Conservation (phyloP, 345 rosid species). For the Euphorbia tirucalli region DNA sequence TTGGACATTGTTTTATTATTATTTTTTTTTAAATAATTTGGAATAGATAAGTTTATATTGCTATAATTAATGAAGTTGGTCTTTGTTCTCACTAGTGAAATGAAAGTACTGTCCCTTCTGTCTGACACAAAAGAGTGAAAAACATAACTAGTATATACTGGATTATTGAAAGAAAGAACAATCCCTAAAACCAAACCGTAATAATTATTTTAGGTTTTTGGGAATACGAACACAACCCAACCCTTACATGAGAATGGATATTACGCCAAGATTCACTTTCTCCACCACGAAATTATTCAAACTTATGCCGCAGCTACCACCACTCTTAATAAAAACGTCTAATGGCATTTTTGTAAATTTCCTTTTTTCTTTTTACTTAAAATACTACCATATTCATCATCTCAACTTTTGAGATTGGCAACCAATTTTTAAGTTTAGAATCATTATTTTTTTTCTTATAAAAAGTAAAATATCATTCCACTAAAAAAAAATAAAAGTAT, state of each 20-base stretch:
- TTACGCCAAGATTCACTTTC: neutral
- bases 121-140: neutral
- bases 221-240: neutral
- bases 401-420: no score
- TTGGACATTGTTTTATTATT: no score
- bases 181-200: neutral
- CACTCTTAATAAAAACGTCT: no score
- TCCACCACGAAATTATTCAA: neutral
- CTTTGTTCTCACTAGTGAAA: neutral
- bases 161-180: neutral
- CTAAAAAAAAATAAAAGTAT: no score
- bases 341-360: no score
- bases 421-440: no score
- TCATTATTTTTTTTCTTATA: no score
- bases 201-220: neutral
- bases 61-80: neutral
- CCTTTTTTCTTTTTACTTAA: no score
- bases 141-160: neutral
- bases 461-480: no score
- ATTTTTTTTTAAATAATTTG: no score
- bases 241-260: neutral
- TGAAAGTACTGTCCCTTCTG: constrained; percentile 12
- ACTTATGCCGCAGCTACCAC: no score
- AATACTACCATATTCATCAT: no score
- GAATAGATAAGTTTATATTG: neutral